Base-by-base conservation (phyloP, 495 filamentous ascomycete species). In the Penicillium longicatenatum region DNA sequence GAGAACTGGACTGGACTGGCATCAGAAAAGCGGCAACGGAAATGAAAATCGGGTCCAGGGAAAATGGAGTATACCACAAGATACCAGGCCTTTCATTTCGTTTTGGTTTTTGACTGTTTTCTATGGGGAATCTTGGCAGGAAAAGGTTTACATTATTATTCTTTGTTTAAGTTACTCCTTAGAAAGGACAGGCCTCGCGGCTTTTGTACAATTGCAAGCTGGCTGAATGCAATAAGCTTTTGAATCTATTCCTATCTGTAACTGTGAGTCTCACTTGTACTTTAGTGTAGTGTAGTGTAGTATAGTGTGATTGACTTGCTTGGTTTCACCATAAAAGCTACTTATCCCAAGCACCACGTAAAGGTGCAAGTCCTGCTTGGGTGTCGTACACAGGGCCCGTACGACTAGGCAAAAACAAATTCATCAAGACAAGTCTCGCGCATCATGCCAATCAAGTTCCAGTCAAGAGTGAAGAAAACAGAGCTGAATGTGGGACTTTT, bases 161-260 rank as follows among this genome's bases (percentile, higher is more conserved):
- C 30, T 53, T 63, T 43, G 22, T 52, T 26, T 55, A 26, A 26
- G 26, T 26, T 26, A 60, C 54, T 65, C 50, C 61, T 65, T 64
- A 54, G 54, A 65, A 60, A 45, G 62, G 53, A 54, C 51, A 50
- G 24, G 67, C 62, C 60, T 62, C 55, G 17, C 19, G 62, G 65
- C 64, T 62, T 65, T 24, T 68, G 61, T 67, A 67, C 52, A 69
- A 64, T 57, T 55, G 58, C 53, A 58, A 30, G 59, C 51, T 52
- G 24, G n/a, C n/a, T n/a, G n/a, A 64, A 61, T 66, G 63, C 63
- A 66, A 68, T 33, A 24, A 33, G 8, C 22, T 31, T 33, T 31
- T 50, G 4, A 31, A 11, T 31, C 11, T 16, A 4, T 50, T 50
- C 14, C 22, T 24, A 3, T 19, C n/a, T 33, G 2, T n/a, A 10